Conservation (phyloP, 108 stramenopile species). For the Nitzschia palea region DNA sequence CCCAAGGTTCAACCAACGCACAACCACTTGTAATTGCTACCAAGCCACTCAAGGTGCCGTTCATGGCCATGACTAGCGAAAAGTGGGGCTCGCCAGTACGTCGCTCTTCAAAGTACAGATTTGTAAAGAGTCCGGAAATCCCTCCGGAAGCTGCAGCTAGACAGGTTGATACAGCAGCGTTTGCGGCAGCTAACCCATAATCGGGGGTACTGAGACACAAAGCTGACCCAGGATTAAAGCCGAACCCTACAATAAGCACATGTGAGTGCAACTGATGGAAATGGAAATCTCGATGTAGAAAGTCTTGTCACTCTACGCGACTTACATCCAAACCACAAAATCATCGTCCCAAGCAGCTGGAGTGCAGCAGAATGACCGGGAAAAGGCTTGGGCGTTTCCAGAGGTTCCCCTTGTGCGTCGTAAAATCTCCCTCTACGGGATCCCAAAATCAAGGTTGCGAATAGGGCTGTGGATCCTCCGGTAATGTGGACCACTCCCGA, state of each 20-base stretch:
- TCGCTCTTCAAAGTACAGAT: conserved; percentile 41
- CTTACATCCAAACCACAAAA: conserved; percentile 89
- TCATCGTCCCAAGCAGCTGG: conserved; percentile 70
- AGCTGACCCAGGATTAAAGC: conserved; percentile 92
- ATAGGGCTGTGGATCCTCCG: conserved; percentile 64
- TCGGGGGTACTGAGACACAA: conserved; percentile 45
- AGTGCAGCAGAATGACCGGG: conserved; percentile 72
- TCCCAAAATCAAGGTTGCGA: conserved; percentile 57
- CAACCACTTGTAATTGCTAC: conserved; percentile 88
- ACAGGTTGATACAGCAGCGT: conserved; percentile 77
- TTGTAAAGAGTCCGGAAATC: conserved; percentile 47
- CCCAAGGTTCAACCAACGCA: conserved; percentile 81
- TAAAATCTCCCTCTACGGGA: conserved; percentile 56
- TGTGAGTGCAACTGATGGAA: too few species aligned
- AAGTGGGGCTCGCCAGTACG: conserved; percentile 53
- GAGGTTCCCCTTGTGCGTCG: conserved; percentile 48
- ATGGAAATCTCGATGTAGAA: too few species aligned
- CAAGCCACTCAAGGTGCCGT: conserved; percentile 70
- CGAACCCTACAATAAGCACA: conserved; percentile 88
- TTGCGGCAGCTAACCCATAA: conserved; percentile 55
- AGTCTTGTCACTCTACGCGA: too few species aligned
- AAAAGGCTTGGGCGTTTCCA: conserved; percentile 54
- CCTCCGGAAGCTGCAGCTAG: conserved; percentile 57
- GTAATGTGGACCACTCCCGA: conserved; percentile 74
- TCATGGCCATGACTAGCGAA: conserved; percentile 50